Percentiles rank a stretch among this genome's conserved stretches.
Conservation (phyloP, 1,284 basidiomycete genomes). For the Meira miltonrushii region DNA sequence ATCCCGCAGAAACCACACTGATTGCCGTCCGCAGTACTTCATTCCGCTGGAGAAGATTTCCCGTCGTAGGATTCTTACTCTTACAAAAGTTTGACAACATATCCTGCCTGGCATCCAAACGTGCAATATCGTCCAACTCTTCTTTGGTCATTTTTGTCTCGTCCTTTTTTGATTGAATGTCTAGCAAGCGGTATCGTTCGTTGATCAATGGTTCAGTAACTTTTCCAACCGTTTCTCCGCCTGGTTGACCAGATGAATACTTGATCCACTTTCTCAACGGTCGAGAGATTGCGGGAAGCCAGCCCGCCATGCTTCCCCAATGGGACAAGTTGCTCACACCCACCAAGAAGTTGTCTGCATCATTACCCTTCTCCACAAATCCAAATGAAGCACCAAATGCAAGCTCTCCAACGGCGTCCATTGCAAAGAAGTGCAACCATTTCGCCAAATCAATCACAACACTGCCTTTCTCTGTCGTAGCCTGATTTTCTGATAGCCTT, state of each 20-base stretch:
- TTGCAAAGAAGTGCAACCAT: slow-evolving; percentile 40
- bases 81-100: slow-evolving; percentile 39
- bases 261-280: slow-evolving; percentile 25
- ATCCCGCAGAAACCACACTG: slow-evolving; percentile 36
- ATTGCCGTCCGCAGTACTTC: slow-evolving; percentile 27
- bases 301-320: slow-evolving; percentile 34
- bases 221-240: slow-evolving; percentile 28
- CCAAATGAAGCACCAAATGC: slow-evolving; percentile 16
- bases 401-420: slow-evolving; percentile 40
- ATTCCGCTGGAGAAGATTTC: slow-evolving; percentile 21
- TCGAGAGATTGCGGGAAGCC: slow-evolving; percentile 20
- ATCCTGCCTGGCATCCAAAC: slow-evolving; percentile 22
- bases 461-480: slow-evolving; percentile 10
- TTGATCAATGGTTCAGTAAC: slow-evolving; percentile 28
- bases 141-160: slow-evolving; percentile 1
- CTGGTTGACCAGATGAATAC: slow-evolving; percentile 26
- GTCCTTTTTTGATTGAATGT: background rate
- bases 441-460: slow-evolving; percentile 25
- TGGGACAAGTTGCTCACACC: slow-evolving; percentile 35
- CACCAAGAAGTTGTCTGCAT: slow-evolving; percentile 19
- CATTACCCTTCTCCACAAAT: slow-evolving; percentile 3
- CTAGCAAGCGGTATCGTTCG: slow-evolving; percentile 16
- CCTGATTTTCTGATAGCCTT: slow-evolving; percentile 18
- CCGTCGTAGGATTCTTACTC: slow-evolving; percentile 26
- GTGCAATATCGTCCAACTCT: slow-evolving; percentile 25